phyloP scores from a whole-genome alignment of 1,284 basidiomycete genomes.

The Xanthoconium separans region DNA sequence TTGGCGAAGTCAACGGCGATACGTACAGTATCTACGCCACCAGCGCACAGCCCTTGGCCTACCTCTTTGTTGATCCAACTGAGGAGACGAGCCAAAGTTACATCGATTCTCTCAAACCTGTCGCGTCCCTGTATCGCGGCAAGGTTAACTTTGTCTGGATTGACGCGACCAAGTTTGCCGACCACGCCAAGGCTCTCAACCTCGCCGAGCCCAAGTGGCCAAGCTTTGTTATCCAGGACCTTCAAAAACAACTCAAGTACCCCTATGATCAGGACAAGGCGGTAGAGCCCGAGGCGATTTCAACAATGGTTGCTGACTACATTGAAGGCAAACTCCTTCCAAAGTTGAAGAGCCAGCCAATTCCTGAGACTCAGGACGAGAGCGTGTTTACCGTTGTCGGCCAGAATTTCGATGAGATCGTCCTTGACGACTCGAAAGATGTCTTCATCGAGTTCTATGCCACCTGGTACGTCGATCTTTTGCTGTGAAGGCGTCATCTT shows the following conservation, averaged over 20 bases:
- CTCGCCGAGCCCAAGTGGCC: constrained; percentile 86
- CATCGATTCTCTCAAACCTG: constrained; percentile 69
- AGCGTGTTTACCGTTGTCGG: constrained; percentile 85
- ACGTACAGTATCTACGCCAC: constrained; percentile 89
- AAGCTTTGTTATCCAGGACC: constrained; percentile 90
- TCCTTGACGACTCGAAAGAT: constrained; percentile 88
- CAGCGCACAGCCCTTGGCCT: constrained; percentile 87
- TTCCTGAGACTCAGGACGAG: constrained; percentile 84
- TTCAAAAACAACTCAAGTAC: constrained; percentile 85
- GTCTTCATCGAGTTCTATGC: constrained; percentile 98
- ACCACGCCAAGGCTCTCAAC: constrained; percentile 96
- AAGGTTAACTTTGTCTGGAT: constrained; percentile 99
- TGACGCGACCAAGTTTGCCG: constrained; percentile 91
- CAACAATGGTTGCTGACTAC: constrained; percentile 66
- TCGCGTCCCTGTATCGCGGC: constrained; percentile 82
- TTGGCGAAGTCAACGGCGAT: constrained; percentile 93
- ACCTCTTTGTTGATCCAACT: constrained; percentile 89
- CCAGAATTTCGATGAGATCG: constrained; percentile 86
- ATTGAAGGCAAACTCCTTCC: constrained; percentile 76
- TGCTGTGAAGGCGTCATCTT: neutral
- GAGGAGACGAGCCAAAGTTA: constrained; percentile 66
- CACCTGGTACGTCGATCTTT: constrained; percentile 70
- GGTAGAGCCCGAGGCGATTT: constrained; percentile 55
- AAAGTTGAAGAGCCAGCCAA: constrained; percentile 87
- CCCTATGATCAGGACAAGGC: constrained; percentile 75